A percentile compares a stretch with the other conserved stretches of the same genome.
These are phyloP conservation scores for Xylaria grammica DNA, from an alignment of 495 filamentous ascomycete species.

Conservation along the genomic window DNA sequence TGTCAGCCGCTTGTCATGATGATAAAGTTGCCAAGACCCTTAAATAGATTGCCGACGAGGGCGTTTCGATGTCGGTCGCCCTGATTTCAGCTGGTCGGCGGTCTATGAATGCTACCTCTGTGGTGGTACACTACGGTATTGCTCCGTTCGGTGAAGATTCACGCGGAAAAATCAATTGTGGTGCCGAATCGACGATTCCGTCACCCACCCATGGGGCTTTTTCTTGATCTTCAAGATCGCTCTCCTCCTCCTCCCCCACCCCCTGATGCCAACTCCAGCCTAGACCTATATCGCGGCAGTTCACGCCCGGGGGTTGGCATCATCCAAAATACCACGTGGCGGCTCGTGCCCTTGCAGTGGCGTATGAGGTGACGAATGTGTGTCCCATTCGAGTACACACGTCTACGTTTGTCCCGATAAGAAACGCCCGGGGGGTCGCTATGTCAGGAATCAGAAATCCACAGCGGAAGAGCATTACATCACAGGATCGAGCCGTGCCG, in stretches of 20 bases:
- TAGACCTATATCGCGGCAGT: neutral
- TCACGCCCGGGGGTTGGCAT: neutral
- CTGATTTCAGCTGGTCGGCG: slow-evolving; percentile 19
- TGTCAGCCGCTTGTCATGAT: slow-evolving; percentile 23
- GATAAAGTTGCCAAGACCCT: slow-evolving; percentile 5
- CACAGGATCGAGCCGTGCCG: neutral
- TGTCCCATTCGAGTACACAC: neutral
- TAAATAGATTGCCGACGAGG: slow-evolving; percentile 9
- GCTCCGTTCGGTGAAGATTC: neutral
- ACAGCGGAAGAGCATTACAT: neutral
- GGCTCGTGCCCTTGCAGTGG: slow-evolving; percentile 9
- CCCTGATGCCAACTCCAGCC: neutral
- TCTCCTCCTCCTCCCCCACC: too few relatives aligned
- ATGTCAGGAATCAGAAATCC: neutral
- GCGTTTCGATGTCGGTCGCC: slow-evolving; percentile 11
- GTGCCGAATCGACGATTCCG: too few relatives aligned
- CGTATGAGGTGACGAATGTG: neutral
- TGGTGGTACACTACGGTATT: neutral
- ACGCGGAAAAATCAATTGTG: neutral
- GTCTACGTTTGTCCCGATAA: neutral
- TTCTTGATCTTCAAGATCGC: too few relatives aligned
- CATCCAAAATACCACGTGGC: slow-evolving; percentile 7
- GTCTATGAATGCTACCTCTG: neutral
- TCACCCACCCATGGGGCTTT: too few relatives aligned
- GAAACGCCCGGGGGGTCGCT: neutral